Evolutionary conservation across 108 stramenopile genomes (phyloP).

Genomic region (Cyclotella cryptica): DNA sequence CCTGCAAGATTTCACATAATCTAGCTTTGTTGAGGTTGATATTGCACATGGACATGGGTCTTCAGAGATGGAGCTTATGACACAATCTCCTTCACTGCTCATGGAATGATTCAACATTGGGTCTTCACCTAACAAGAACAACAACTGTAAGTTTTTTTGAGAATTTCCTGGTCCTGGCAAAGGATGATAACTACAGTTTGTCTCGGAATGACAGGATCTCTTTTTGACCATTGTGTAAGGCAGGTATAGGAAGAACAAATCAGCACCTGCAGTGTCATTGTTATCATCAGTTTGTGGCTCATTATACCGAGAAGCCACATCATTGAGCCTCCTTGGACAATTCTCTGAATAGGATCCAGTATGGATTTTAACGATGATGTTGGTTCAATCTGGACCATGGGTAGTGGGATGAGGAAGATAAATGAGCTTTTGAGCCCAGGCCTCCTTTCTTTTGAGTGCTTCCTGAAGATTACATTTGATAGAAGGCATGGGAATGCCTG

Average conservation of each 20-base stretch:
- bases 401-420: conserved; percentile 41
- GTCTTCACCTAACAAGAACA: neutral
- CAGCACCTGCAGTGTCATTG: conserved; percentile 30
- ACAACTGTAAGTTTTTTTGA: neutral
- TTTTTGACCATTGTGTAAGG: neutral
- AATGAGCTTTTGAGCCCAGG: neutral
- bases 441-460: neutral
- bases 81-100: neutral
- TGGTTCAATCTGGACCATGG: conserved; percentile 8
- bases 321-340: conserved; percentile 43
- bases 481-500: conserved; percentile 33
- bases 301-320: conserved; percentile 38
- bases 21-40: neutral
- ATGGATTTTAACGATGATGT: conserved; percentile 32
- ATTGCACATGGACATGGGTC: neutral
- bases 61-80: neutral
- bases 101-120: neutral
- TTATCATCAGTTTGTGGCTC: conserved; percentile 44
- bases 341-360: conserved; percentile 24
- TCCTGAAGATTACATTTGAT: conserved; percentile 27
- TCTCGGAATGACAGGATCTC: neutral
- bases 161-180: neutral
- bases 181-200: neutral
- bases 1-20: neutral
- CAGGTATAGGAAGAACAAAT: conserved; percentile 30